Conservation (phyloP, 495 filamentous ascomycete species). For the Penicillium simplicissimum region DNA sequence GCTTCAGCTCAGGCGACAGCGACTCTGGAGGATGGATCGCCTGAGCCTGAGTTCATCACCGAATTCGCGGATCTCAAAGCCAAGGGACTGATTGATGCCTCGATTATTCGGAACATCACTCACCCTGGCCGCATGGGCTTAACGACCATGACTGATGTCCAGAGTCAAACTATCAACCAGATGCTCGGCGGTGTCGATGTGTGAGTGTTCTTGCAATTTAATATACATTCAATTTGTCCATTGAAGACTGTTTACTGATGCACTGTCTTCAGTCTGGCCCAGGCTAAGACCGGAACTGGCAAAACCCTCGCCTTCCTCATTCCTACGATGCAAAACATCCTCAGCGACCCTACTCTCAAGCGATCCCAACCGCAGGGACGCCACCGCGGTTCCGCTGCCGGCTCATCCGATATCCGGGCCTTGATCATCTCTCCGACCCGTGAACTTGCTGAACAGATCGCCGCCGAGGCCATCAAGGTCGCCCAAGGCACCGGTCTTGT, state of each 20-base stretch:
- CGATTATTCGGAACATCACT: conserved; percentile 69
- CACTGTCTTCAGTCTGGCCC: conserved; percentile 66
- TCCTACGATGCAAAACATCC: conserved; percentile 71
- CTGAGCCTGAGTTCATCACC: conserved; percentile 47
- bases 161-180: conserved; percentile 75
- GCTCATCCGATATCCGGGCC: conserved; percentile 71
- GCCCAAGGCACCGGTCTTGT: conserved; percentile 63
- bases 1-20: conserved; percentile 19
- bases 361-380: conserved; percentile 31
- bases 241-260: conserved; percentile 13
- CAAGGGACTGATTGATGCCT: conserved; percentile 60
- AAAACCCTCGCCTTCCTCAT: conserved; percentile 85
- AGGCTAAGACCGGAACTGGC: conserved; percentile 85
- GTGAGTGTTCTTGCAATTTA: conserved; percentile 47
- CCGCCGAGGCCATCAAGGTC: conserved; percentile 75
- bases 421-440: conserved; percentile 93
- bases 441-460: conserved; percentile 94
- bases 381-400: conserved; percentile 3
- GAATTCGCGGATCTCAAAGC: conserved; percentile 68
- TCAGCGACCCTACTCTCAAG: conserved; percentile 54
- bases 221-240: not conserved
- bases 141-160: conserved; percentile 91
- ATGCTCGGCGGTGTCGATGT: conserved; percentile 78
- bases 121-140: conserved; percentile 63
- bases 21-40: conserved; percentile 19